phyloP scores from a whole-genome alignment of 805 yeast genomes.

The Candida taoyuanica region DNA sequence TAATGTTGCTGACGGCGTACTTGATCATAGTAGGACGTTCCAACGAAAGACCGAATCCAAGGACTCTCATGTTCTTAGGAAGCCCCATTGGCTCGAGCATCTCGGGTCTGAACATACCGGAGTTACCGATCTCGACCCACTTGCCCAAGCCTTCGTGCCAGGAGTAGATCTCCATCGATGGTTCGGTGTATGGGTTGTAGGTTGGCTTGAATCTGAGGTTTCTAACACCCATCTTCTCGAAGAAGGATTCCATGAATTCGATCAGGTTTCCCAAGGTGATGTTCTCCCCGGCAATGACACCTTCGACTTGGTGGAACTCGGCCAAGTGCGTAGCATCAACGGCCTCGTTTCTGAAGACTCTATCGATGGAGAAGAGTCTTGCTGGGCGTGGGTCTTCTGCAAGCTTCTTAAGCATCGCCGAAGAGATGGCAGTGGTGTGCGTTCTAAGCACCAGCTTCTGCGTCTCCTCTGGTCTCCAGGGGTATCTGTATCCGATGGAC shows the following conservation, averaged over 20 bases:
- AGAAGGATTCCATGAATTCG: slow-evolving; percentile 97
- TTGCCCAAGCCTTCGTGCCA: slow-evolving; percentile 91
- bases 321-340: slow-evolving; percentile 99
- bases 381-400: slow-evolving; percentile 87
- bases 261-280: slow-evolving; percentile 93
- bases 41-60: slow-evolving; percentile 95
- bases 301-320: slow-evolving; percentile 99
- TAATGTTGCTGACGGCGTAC: slow-evolving; percentile 90
- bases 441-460: slow-evolving; percentile 91
- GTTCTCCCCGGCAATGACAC: slow-evolving; percentile 95
- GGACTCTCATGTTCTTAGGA: slow-evolving; percentile 87
- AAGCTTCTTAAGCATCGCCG: slow-evolving; percentile 79
- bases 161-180: slow-evolving; percentile 94
- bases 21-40: slow-evolving; percentile 99
- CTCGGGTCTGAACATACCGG: slow-evolving; percentile 99
- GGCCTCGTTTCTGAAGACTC: slow-evolving; percentile 99
- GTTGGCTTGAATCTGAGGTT: slow-evolving; percentile 97
- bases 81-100: slow-evolving; percentile 98
- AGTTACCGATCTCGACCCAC: slow-evolving; percentile 99
- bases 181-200: slow-evolving; percentile 98
- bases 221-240: slow-evolving; percentile 94
- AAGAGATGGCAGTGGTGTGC: slow-evolving; percentile 93
- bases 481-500: slow-evolving; percentile 96
- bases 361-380: slow-evolving; percentile 91
- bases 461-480: slow-evolving; percentile 92